Base-by-base conservation (phyloP, 371 early-diverging fungal genomes). In the Mortierella sp. region DNA sequence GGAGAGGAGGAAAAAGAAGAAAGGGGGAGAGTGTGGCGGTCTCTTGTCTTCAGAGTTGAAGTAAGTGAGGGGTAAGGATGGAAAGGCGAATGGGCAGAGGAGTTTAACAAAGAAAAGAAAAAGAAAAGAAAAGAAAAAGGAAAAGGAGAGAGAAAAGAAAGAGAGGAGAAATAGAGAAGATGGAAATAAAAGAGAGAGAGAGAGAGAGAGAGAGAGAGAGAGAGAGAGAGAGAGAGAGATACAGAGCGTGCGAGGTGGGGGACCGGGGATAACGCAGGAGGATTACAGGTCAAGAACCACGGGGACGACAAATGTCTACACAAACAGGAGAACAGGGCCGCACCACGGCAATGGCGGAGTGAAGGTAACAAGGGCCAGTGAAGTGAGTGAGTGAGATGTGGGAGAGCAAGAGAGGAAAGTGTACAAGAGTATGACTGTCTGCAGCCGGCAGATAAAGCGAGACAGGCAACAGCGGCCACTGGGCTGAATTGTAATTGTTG, bases 141-240 rank as follows among this genome's bases (percentile, higher is more conserved):
- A 59, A 62, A 53, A 58, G 55, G 47, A 51, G 51, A 70, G n/a
- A 21, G 45, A 25, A 47, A 2, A 46, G 18, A n/a, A 37, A n/a
- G 15, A 26, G 28, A 23, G 16, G 7, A 63, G 25, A 44, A 30
- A 19, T 15, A 21, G 53, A 19, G 59, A 23, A 23, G 37, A 57
- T 21, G 44, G 26, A 23, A 14, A 59, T 19, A 43, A 47, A 46
- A 16, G 44, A 26, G 45, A 23, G 48, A 43, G 14, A 64, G 57
- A 53, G 23, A 25, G 19, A 56, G 25, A 23, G 51, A 25, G 37
- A 62, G 28, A n/a, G 21, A 12, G 28, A 53, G 12, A 21, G 18
- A 0, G 9, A 16, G 2, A 45, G 2, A 1, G 43, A 25, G 30
- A 46, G 30, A 26, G 14, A 26, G 16, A 37, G 30, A 63, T 51